These are phyloP conservation scores for Ophiostoma fasciatum DNA, from an alignment of 2,329 filamentous ascomycete genomes.

Conservation along the genomic window DNA sequence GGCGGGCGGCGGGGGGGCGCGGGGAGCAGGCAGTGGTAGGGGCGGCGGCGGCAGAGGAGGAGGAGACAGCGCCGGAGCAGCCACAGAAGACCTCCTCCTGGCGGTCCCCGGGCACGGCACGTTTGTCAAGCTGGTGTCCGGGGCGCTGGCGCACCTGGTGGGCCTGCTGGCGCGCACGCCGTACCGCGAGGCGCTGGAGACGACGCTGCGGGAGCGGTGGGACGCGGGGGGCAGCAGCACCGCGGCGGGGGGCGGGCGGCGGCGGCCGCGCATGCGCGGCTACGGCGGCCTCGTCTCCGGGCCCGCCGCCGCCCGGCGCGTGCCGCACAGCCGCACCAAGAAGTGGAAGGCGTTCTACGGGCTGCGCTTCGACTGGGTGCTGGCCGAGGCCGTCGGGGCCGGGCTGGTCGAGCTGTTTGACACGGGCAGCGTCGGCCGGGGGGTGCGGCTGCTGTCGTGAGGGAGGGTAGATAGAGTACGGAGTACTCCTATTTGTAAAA, in stretches of 20 bases:
- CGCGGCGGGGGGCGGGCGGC: constrained; percentile 24
- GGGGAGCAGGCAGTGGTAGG: too few relatives aligned
- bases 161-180: constrained; percentile 42
- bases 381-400: constrained; percentile 55
- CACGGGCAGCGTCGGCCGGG: constrained; percentile 57
- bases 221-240: constrained; percentile 37
- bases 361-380: constrained; percentile 53
- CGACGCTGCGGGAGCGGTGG: constrained; percentile 51
- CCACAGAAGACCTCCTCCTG: constrained; percentile 31
- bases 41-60: constrained; percentile 29
- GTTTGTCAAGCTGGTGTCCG: constrained; percentile 50
- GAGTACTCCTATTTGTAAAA: too few relatives aligned
- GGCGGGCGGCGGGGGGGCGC: constrained; percentile 37
- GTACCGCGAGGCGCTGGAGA: constrained; percentile 48
- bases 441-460: constrained; percentile 30
- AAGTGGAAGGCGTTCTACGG: constrained; percentile 61
- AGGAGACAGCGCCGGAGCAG: too few relatives aligned
- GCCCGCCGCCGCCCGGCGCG: constrained; percentile 31
- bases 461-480: too few relatives aligned
- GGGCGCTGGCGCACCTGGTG: constrained; percentile 46
- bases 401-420: constrained; percentile 62
- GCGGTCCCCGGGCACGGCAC: constrained; percentile 52
- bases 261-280: constrained; percentile 33
- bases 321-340: constrained; percentile 45
- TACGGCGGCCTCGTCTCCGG: constrained; percentile 24